These are phyloP conservation scores for Cladophialophora yegresii DNA, from an alignment of 2,329 filamentous ascomycete genomes.

Conservation along the genomic window DNA sequence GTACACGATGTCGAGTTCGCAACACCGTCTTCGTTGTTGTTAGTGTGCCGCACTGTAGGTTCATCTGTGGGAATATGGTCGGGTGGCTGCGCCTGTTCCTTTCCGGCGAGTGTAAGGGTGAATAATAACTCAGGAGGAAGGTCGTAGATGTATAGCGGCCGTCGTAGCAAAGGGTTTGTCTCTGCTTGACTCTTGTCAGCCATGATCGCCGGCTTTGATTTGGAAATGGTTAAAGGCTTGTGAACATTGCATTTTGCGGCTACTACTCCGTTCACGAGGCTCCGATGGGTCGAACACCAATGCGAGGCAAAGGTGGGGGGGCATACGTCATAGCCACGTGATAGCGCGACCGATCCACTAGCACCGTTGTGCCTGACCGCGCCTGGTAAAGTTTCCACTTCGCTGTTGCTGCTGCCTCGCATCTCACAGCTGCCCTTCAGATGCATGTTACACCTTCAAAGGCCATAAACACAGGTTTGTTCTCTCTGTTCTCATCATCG, in stretches of 20 bases:
- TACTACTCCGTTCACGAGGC: not conserved
- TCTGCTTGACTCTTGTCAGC: conserved; percentile 27
- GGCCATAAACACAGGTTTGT: conserved; percentile 10
- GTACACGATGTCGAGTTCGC: conserved; percentile 71
- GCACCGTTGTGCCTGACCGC: conserved; percentile 6
- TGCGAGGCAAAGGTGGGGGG: not conserved
- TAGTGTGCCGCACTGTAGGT: not conserved
- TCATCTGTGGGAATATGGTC: conserved; percentile 10
- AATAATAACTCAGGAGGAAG: conserved; percentile 72
- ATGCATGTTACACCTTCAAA: not conserved
- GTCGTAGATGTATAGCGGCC: conserved; percentile 70
- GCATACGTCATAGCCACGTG: conserved; percentile 3
- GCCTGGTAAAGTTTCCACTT: conserved; percentile 10
- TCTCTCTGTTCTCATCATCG: not conserved
- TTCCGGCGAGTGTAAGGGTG: conserved; percentile 58
- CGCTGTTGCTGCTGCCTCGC: conserved; percentile 3
- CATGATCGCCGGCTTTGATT: conserved; percentile 6
- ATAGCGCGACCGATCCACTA: not conserved
- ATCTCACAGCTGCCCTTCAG: not conserved
- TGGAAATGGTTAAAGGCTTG: not conserved
- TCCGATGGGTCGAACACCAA: not conserved
- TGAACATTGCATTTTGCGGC: not conserved
- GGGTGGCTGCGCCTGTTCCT: conserved; percentile 31
- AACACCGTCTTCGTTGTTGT: conserved; percentile 43
- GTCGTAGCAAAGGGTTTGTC: conserved; percentile 44